Evolutionary conservation across 805 yeast species (phyloP), one percentile per base, ranked within the genome.

Genomic region (Hemisphaericaspora nanyangensis): DNA sequence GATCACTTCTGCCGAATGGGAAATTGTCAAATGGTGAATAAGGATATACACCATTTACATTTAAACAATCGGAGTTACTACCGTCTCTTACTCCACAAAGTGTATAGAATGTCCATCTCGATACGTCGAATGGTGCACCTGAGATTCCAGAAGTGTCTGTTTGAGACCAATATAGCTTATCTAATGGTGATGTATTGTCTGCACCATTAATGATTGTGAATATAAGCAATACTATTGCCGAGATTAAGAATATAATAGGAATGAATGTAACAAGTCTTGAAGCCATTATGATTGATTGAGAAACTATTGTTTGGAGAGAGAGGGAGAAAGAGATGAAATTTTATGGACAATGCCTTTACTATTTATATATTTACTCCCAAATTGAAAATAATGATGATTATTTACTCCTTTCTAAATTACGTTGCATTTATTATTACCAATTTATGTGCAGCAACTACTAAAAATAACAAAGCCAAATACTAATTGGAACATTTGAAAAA

Each of bases 21-120:
- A 60, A 56, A 41, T 58, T 58, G 30, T 56, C 64, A 28, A 38
- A 42, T 7, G 67, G 67, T 2, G 62, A 54, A 43, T 55, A 61
- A 7, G 68, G 65, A 36, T 45, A 60, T 8, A 65, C 65, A 17
- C 65, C 55, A 6, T 27, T 15, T 2, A 38, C 44, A 8, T 32
- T 22, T 10, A 50, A 35, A 44, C 65, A 61, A 20, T 50, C 43
- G 35, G 37, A 29, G 32, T 49, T 49, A 11, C 35, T 41, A 28
- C 52, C 52, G 35, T 39, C 40, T n/a, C 13, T 28, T 7, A 42
- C 57, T 15, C 47, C 53, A 47, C 68, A 60, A 27, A 47, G 37
- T 11, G 45, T 47, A 33, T 60, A 60, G 37, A 50, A 40, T 10
- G 61, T 58, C 68, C 68, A 61, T 34, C 64, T 41, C 12, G 53